Conservation (phyloP, 441 rosid species). For the Gossypium davidsonii region DNA sequence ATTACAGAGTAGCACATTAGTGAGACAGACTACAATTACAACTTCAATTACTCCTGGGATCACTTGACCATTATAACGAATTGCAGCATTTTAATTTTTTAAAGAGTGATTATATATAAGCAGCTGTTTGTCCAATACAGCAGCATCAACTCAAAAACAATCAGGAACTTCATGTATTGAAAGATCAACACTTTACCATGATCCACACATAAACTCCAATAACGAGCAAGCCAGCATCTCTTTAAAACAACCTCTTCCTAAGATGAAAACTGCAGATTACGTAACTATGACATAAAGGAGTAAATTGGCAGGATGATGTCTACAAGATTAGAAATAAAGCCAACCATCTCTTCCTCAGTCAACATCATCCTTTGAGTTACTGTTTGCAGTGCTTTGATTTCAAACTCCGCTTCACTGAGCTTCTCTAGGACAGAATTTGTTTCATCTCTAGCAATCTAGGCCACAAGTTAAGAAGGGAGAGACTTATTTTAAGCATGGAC, state of each 20-base stretch:
- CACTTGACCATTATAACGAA: neutral
- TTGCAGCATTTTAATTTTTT: neutral
- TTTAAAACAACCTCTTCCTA: constrained; percentile 94
- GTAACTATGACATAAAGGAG: constrained; percentile 25
- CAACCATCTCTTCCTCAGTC: constrained; percentile 82
- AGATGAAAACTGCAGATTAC: constrained; percentile 39
- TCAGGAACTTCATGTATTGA: neutral
- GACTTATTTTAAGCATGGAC: constrained; percentile 9
- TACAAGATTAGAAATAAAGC: constrained; percentile 19
- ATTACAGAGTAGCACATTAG: neutral
- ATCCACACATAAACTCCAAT: constrained; percentile 71
- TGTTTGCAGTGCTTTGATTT: constrained; percentile 33
- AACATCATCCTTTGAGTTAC: constrained; percentile 46
- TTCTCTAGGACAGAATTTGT: constrained; percentile 50
- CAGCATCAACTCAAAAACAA: constrained; percentile 7
- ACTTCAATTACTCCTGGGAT: neutral
- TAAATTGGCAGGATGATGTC: constrained; percentile 10
- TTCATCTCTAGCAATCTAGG: constrained; percentile 67
- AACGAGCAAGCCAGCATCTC: constrained; percentile 97
- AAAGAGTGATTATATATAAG: neutral
- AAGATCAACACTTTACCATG: constrained; percentile 41
- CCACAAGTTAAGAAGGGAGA: constrained; percentile 12
- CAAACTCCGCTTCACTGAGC: constrained; percentile 35
- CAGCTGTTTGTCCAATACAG: neutral
- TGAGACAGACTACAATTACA: neutral